Conservation (phyloP, 306 rosid species). For the Cucumis sativus region DNA sequence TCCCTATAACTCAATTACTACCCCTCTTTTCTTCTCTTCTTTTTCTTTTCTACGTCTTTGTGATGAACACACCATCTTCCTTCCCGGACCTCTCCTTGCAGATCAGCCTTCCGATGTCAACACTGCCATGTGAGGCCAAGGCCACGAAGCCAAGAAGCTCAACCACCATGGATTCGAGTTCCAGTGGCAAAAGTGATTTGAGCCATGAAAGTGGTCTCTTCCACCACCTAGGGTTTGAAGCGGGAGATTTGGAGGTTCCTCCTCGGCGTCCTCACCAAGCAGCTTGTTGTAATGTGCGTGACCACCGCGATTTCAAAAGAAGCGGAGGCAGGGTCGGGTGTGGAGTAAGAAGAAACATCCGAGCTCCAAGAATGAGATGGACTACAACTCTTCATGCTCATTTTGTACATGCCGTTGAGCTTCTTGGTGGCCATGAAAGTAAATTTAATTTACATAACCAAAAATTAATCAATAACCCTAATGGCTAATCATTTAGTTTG, state of each 20-base stretch:
- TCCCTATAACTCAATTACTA: no score
- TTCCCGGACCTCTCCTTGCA: constrained; percentile 69
- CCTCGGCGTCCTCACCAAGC: neutral
- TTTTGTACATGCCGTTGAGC: constrained; percentile 81
- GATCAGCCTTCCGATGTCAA: constrained; percentile 41
- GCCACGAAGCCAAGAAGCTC: constrained; percentile 21
- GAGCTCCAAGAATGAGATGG: constrained; percentile 99
- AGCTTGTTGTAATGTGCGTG: constrained; percentile 11
- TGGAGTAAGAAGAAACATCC: constrained; percentile 41
- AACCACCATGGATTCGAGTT: constrained; percentile 42
- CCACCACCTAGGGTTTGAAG: constrained; percentile 52
- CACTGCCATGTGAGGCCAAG: neutral
- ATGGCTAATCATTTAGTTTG: no score
- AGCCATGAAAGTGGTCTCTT: constrained; percentile 42
- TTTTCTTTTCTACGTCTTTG: neutral
- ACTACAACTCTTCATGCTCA: constrained; percentile 82
- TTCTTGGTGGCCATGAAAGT: constrained; percentile 95
- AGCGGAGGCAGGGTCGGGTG: constrained; percentile 21
- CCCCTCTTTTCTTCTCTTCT: neutral
- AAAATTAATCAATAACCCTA: neutral
- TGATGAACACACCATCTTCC: constrained; percentile 23
- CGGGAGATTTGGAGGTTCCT: neutral
- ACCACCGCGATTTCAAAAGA: constrained; percentile 52
- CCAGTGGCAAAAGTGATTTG: constrained; percentile 55
- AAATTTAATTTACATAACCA: neutral